Evolutionary conservation across 2,329 filamentous ascomycete species (phyloP).

Genomic region (Ilyonectria destructans): DNA sequence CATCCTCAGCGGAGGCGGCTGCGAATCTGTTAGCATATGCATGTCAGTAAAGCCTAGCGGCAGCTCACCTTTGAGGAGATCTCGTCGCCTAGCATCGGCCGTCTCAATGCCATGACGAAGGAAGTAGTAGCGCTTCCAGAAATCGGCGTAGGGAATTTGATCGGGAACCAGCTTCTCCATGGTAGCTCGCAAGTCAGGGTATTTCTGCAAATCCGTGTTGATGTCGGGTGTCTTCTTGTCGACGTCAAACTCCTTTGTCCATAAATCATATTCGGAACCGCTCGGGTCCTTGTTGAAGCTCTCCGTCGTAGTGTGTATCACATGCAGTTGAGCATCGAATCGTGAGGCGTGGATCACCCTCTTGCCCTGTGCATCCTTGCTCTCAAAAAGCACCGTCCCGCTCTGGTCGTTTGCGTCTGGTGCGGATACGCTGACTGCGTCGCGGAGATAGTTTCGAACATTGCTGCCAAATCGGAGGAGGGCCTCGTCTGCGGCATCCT

Average conservation of each 20-base stretch:
- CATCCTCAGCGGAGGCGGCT: constrained; percentile 81
- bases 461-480: constrained; percentile 93
- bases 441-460: constrained; percentile 89
- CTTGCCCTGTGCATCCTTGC: constrained; percentile 91
- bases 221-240: constrained; percentile 91
- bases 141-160: constrained; percentile 88
- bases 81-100: constrained; percentile 89
- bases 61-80: constrained; percentile 88
- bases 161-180: constrained; percentile 99
- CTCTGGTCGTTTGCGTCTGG: constrained; percentile 71
- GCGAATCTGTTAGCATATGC: constrained; percentile 37
- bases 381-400: constrained; percentile 89
- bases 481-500: constrained; percentile 97
- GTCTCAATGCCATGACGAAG: constrained; percentile 93
- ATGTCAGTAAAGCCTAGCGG: constrained; percentile 4
- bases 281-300: constrained; percentile 88
- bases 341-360: constrained; percentile 94
- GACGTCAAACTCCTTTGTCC: constrained; percentile 82
- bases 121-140: constrained; percentile 98
- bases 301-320: constrained; percentile 89
- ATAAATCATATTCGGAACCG: constrained; percentile 81
- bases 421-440: constrained; percentile 90
- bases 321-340: constrained; percentile 95
- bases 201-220: constrained; percentile 85
- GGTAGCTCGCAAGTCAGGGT: constrained; percentile 85